Evolutionary conservation across 306 rosid genomes (phyloP), one percentile per base, ranked within the genome.

Genomic region (Canavalia gladiata): DNA sequence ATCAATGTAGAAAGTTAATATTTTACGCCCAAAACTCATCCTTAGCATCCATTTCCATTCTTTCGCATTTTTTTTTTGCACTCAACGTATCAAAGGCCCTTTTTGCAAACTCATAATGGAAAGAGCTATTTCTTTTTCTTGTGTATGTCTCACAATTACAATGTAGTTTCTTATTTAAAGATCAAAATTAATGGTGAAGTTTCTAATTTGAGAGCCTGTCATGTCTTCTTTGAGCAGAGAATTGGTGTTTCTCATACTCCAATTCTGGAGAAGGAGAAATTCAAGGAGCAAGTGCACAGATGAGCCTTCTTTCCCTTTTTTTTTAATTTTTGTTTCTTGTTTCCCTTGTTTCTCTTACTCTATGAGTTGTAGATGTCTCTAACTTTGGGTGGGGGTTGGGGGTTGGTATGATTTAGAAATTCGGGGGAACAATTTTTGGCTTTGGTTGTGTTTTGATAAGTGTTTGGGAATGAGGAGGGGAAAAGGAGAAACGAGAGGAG

Each of bases 241-340:
- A 89, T 83, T 94, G 91, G 97, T 92, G 86, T 89, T 92, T 83
- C 93, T 94, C 73, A 89, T 94, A 56, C 94, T 94, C 77, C 98
- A 92, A 74, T 94, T 88, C 90, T 94, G 43, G 94, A 89, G 66
- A 94, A 92, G 85, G 97, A 90, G 88, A 92, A 90, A 76, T 92
- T 89, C 68, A 87, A 87, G 64, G 97, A 88, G 64, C 80, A 96
- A 3, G 91, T 89, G 79, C 97, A 92, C 80, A 89, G 56, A 97
- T 94, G 65, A 88, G 90, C 28, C 5, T 30, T 51, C 41, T 67
- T 39, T 50, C 30, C 10, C 13, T 51, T 31, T 8, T 4, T 9
- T 13, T 6, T 1, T n/a, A 18, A 18, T 18, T 18, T 18, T 18
- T 18, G 25, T 18, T 3, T n/a, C 6, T n/a, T 52, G 1, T 18